These are phyloP conservation scores for Acidomyces sp. DNA, from an alignment of 495 filamentous ascomycete genomes.

Conservation along the genomic window DNA sequence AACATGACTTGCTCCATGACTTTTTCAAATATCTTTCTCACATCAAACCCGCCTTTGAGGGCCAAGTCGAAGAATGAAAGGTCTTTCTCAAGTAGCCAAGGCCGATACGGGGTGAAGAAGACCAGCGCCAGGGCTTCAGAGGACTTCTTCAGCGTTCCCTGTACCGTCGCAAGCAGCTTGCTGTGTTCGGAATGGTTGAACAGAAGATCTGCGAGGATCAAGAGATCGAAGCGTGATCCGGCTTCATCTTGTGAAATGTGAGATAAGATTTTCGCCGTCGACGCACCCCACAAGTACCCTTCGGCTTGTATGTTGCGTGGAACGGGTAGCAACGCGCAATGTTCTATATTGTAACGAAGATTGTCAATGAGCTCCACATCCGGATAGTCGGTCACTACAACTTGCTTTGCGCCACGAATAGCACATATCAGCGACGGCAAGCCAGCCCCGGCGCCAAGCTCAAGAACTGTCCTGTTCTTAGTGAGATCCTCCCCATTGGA, in stretches of 20 bases:
- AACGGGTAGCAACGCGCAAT: constrained; percentile 18
- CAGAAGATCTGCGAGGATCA: constrained; percentile 77
- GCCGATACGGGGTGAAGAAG: constrained; percentile 86
- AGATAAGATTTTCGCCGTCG: constrained; percentile 38
- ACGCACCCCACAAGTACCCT: constrained; percentile 49
- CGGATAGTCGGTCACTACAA: constrained; percentile 81
- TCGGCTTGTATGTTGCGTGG: constrained; percentile 20
- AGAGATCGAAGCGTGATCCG: constrained; percentile 50
- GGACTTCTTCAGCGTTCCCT: constrained; percentile 42
- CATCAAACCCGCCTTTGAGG: constrained; percentile 50
- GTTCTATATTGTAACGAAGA: constrained; percentile 54
- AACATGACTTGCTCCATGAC: constrained; percentile 76
- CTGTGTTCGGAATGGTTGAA: constrained; percentile 79
- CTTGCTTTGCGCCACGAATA: constrained; percentile 48
- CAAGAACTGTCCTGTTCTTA: constrained; percentile 52
- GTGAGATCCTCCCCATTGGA: constrained; percentile 43
- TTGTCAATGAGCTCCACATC: constrained; percentile 68
- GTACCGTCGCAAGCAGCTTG: constrained; percentile 59
- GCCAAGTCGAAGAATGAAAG: constrained; percentile 73
- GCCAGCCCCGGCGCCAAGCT: constrained; percentile 82
- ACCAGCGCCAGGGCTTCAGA: constrained; percentile 55
- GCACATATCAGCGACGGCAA: constrained; percentile 69
- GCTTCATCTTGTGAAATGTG: constrained; percentile 31
- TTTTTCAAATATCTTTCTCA: constrained; percentile 68
- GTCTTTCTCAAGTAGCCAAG: constrained; percentile 75